Percentiles rank a stretch among this genome's conserved stretches.
phyloP scores from a whole-genome alignment of 2,329 filamentous ascomycete genomes.

The Aspergillus neotritici region DNA sequence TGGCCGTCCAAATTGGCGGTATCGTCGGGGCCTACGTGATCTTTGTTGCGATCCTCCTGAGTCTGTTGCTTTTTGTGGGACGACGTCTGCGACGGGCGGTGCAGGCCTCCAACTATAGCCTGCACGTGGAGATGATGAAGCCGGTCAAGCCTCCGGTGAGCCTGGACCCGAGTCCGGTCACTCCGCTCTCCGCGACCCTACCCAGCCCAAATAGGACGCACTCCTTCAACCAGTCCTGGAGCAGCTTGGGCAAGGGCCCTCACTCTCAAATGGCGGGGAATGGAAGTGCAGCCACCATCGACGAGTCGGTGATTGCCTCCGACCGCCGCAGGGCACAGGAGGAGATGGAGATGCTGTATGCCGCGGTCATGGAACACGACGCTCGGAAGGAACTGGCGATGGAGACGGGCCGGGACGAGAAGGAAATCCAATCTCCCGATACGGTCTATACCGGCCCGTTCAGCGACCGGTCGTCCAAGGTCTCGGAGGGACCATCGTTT shows the following conservation, averaged over 20 bases:
- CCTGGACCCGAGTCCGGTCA: constrained; percentile 32
- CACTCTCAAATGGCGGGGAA: constrained; percentile 43
- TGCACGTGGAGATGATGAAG: constrained; percentile 56
- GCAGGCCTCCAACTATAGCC: constrained; percentile 47
- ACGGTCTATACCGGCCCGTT: constrained; percentile 23
- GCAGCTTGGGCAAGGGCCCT: constrained; percentile 27
- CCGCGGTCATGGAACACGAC: constrained; percentile 86
- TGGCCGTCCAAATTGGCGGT: constrained; percentile 77
- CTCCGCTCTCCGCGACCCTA: constrained; percentile 24
- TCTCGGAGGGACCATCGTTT: constrained; percentile 18
- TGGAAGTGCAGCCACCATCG: constrained; percentile 65
- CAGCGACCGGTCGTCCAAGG: constrained; percentile 24
- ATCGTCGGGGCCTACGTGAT: constrained; percentile 79
- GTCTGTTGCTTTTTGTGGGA: constrained; percentile 58
- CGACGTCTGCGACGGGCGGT: constrained; percentile 49
- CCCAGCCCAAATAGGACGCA: constrained; percentile 35
- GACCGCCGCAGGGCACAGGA: constrained; percentile 70
- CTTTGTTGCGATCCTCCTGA: constrained; percentile 67
- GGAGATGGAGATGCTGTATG: constrained; percentile 86
- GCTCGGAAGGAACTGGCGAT: constrained; percentile 39
- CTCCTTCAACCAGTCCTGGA: constrained; percentile 36
- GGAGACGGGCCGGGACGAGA: constrained; percentile 7
- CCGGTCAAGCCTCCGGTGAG: constrained; percentile 27
- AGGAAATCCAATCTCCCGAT: constrained; percentile 19
- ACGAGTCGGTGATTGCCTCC: constrained; percentile 67